Evolutionary conservation across 495 filamentous ascomycete genomes (phyloP), one percentile per base, ranked within the genome.

Genomic region (Penicillium pancosmium): DNA sequence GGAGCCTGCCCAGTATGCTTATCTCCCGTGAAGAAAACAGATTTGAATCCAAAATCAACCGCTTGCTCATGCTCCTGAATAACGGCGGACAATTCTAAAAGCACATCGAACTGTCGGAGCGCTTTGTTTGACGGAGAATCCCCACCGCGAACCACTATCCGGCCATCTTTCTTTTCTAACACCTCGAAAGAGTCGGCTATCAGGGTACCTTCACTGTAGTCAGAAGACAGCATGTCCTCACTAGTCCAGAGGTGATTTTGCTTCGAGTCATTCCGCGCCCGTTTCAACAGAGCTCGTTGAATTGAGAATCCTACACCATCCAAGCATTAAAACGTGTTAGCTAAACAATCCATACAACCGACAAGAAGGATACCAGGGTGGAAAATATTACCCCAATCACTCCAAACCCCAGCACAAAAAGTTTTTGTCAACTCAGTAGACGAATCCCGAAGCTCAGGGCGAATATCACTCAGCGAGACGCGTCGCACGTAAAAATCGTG

Each of bases 141-240:
- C 9, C 86, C 86, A 61, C 82, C 83, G 1, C 86, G 79, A 23
- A 88, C 77, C 10, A 81, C 67, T 38, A 88, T 82, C 40, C 74
- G 68, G 16, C 73, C 73, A 1, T 77, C 73, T 6, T 74, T 75
- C 61, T 84, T 82, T 36, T 78, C 75, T 1, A 89, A 68, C 0
- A 89, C 84, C 70, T 87, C 81, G 64, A 89, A 87, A 59, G 87
- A 81, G 63, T 87, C 85, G 11, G 81, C 82, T 52, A 88, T 79
- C 31, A 77, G 69, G 13, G 85, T 83, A 4, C 85, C 84, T 16
- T 73, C 66, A 11, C 80, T 70, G 61, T 84, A 89, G 2, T 61
- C 69, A 4, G 80, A 80, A 5, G 58, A 50, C 3, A 72, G 59
- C 0, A 89, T 73, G 34, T 84, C 80, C 2, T 72, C 57, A 3